Base-by-base conservation (phyloP, 2,329 filamentous ascomycete genomes). In the Trichoderma sp. region DNA sequence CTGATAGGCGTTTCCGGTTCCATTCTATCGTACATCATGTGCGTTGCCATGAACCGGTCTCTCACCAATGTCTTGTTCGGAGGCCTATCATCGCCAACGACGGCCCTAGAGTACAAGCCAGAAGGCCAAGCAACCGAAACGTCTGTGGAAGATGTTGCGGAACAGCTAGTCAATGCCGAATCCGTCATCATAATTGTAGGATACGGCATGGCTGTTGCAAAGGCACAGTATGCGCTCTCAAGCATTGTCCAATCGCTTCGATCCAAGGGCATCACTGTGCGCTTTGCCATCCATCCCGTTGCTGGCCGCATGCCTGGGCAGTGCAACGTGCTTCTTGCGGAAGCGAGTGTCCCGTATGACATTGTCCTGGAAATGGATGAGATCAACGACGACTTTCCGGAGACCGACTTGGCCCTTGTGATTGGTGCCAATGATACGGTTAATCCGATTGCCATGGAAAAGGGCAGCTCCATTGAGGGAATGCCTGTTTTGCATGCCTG, bases 281-380 rank as follows among this genome's bases (percentile, higher is more conserved):
- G 94, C 32, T 97, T 97, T 78, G 94, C 93, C 7, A 96, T 97
- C 75, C 94, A 97, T 78, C 94, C 94, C 0, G 94, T 97, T 32
- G 94, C 94, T 0, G 94, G 94, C 12, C 89, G 94, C 36, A 97
- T 97, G 94, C 94, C 94, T 0, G 94, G 94, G 0, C 94, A 97
- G 82, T 97, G 94, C 83, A 97, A 97, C 77, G 94, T 97, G 4
- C 85, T 97, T 3, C 88, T 97, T 15, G 94, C 94, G 0, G 94
- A 97, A 80, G 94, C 94, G 1, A 91, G 88, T 39, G 94, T 97
- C 34, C 93, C 93, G 3, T 97, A 97, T 77, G 94, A 97, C 76
- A 95, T 97, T 70, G 94, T 97, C 32, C 86, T 97, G 59, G 94
- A 97, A 82, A 97, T 97, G 94, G 94, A 97, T 76, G 94, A 97